Percentiles rank a stretch among this genome's conserved stretches.
phyloP scores from a whole-genome alignment of 2,329 filamentous ascomycete species.

The Allantophomopsis lycopodina region DNA sequence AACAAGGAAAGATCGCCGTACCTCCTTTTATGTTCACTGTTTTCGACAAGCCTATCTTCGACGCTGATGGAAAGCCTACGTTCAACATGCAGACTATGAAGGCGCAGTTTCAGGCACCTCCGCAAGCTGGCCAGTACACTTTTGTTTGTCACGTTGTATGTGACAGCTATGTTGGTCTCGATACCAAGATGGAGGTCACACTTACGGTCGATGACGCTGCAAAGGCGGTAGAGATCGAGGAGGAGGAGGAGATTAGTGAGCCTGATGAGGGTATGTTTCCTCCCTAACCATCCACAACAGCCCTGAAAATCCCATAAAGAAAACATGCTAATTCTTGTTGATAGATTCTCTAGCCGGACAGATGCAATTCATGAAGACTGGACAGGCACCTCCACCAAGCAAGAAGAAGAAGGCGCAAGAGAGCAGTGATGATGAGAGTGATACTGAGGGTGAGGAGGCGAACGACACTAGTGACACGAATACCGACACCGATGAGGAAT shows the following conservation, averaged over 20 bases:
- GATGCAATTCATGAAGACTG: slow-evolving; percentile 76
- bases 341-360: slow-evolving; percentile 80
- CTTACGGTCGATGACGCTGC: slow-evolving; percentile 79
- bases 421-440: slow-evolving; percentile 69
- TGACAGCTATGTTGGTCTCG: slow-evolving; percentile 90
- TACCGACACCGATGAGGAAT: slow-evolving; percentile 37
- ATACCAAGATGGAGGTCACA: slow-evolving; percentile 82
- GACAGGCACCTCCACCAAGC: slow-evolving; percentile 32
- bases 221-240: slow-evolving; percentile 67
- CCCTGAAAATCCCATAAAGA: background rate
- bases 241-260: slow-evolving; percentile 92
- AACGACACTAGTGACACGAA: slow-evolving; percentile 55
- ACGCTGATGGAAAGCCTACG: slow-evolving; percentile 69
- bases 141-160: slow-evolving; percentile 91
- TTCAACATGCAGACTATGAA: slow-evolving; percentile 94
- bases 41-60: slow-evolving; percentile 82
- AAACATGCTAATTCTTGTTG: background rate
- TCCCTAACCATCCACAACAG: background rate
- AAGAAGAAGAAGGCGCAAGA: slow-evolving; percentile 49
- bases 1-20: slow-evolving; percentile 91
- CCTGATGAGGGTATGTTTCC: slow-evolving; percentile 78
- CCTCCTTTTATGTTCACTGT: slow-evolving; percentile 90
- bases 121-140: slow-evolving; percentile 82
- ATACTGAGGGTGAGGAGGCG: slow-evolving; percentile 56
- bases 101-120: slow-evolving; percentile 91